Evolutionary conservation across 805 yeast species (phyloP), one percentile per base, ranked within the genome.

Genomic region (Cyberlindnera subsufficiens): DNA sequence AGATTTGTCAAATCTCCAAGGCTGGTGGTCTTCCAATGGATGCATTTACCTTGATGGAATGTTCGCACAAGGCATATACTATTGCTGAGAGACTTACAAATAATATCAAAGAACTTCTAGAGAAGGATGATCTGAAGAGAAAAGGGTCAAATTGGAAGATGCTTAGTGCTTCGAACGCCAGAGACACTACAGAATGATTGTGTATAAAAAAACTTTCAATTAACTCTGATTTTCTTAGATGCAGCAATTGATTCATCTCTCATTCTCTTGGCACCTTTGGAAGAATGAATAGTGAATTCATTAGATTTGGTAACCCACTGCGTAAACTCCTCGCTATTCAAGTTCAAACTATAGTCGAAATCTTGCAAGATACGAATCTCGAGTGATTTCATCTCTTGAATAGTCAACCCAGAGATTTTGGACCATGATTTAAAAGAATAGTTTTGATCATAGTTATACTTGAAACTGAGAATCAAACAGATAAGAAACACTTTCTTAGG

Each of bases 11-110:
- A 60, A 72, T 93, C 25, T 74, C 84, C 35, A 93, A 91, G 58
- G 86, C 89, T 29, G 99, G 98, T 39, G 97, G 96, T 0, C 67
- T 86, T 37, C 86, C 90, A 6, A 77, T 91, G 50, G 90, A 86
- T 55, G 87, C 93, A 0, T 56, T 73, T 31, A 67, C 74, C 20
- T 65, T 91, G 39, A 68, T 87, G 69, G 78, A 80, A 20, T 82
- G 93, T 59, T 74, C 85, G 29, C 75, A 75, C 44, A 67, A 72
- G 43, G 93, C 96, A 2, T 78, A 75, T 54, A 59, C 61, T 4
- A 72, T 81, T 29, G 93, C 87, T 8, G 80, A 77, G 42, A 55
- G 59, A 20, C 57, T 86, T 45, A 86, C 96, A 0, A 78, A 78
- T 29, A 68, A 75, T 56, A 85, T 91, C 36, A 72, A 78, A 39